Base-by-base conservation (phyloP, 805 yeast genomes). In the Debaryomyces hansenii region DNA sequence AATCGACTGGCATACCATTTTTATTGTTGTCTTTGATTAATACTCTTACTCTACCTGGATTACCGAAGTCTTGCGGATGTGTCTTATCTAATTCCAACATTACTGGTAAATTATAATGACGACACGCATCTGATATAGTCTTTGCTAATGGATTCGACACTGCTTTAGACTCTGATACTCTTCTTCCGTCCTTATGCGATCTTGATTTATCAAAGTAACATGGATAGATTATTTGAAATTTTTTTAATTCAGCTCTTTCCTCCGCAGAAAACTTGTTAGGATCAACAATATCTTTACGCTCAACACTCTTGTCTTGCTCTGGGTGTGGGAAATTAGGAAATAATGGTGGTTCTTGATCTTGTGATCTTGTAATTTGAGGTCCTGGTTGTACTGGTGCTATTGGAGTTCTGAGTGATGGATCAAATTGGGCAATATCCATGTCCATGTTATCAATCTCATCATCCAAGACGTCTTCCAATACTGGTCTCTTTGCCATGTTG, bases 31-130 rank as follows among this genome's bases (percentile, higher is more conserved):
- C 66, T 57, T 82, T 85, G 35, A 89, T 54, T 38, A 82, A 71
- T 18, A 90, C 85, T 54, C 96, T 80, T 31, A 94, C 91, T 58
- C 98, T 78, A n/a, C 99, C 99, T 4, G 97, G 95, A 61, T 92
- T 92, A 54, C 98, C 96, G 78, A 85, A 94, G 67, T 92, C 98
- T 65, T 91, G 96, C 10, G 98, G 98, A 67, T 92, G 99, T 1
- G 86, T 67, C 69, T 90, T 94, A 49, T 86, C 89, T 50, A 92
- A 83, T 66, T 88, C 94, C 47, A 83, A 74, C 37, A 85, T 72
- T 2, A 74, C 70, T 2, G 75, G 74, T 35, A 73, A 49, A 24
- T 60, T 54, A 44, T 70, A 53, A n/a, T 45, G 48, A 27, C 73
- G 60, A 75, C 76, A 77, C 15, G 96, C 97, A 56, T 90, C 96